Evolutionary conservation across 352 stramenopile species (phyloP), one percentile per base, ranked within the genome.

Genomic region (Pythium biforme): DNA sequence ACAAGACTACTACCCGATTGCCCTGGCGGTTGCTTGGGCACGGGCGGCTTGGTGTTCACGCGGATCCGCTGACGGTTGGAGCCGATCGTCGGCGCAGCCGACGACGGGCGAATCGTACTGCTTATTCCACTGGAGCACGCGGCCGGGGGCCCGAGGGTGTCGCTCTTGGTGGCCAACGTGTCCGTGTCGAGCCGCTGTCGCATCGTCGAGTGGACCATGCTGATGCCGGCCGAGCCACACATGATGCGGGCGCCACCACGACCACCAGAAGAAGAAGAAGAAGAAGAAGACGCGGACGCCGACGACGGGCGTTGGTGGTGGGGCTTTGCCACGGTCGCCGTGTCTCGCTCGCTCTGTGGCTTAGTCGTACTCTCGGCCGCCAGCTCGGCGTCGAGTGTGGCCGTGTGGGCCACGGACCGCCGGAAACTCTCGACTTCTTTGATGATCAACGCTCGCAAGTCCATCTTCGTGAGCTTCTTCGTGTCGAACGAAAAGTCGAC

Each of bases 401-500:
- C 61, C 10, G 54, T 72, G 51, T 73, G 62, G 10, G 54, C 57
- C 4, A 70, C 55, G 9, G 53, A 58, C n/a, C 75, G 79, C 0
- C 76, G 72, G 25, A 89, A 84, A 0, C 62, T 73, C 14, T 90
- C 74, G 22, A 91, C 83, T 56, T 93, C 77, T 37, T 89, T 79
- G 54, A 91, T 69, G 25, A 91, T 88, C 17, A 93, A 62, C 33
- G 81, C 69, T 2, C 77, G 76, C 1, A 93, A 66, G 58, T 93
- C 83, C 58, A 79, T 66, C 52, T 86, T 89, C 15, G 62, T 88
- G 37, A 91, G 65, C 47, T 90, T 90, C 55, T 90, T 85, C 23
- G 75, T 69, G 49, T 93, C 83, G 51, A 91, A 93, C 17, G 79
- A 83, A 48, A 91, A 90, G 57, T 89, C 80, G 1, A 79, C 69